Conservation (phyloP, 768 basidiomycete species). For the Tulasnella sp. region DNA sequence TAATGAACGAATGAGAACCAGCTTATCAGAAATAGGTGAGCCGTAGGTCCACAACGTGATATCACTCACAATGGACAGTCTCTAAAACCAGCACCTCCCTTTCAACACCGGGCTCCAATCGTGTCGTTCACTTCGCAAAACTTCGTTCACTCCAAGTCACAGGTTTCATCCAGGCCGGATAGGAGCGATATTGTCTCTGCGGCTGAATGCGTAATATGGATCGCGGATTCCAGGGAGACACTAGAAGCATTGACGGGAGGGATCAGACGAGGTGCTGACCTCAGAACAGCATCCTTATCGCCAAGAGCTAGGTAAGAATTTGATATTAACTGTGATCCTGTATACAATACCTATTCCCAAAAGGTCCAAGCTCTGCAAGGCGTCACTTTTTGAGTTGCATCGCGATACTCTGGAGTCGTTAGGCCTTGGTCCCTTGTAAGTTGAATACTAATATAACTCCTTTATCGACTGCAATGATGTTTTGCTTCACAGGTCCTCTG, state of each 20-base stretch:
- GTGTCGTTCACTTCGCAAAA: constrained; percentile 46
- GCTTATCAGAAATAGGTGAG: background rate
- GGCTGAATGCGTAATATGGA: constrained; percentile 68
- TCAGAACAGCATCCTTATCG: background rate
- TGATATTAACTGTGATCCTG: no score
- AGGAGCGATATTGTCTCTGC: constrained; percentile 34
- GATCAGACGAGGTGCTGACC: constrained; percentile 21
- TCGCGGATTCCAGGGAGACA: constrained; percentile 35
- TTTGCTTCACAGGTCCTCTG: background rate
- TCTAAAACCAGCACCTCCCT: constrained; percentile 27
- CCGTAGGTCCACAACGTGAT: no score
- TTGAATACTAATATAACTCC: no score
- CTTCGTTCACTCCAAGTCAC: constrained; percentile 46
- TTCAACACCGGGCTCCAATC: constrained; percentile 35
- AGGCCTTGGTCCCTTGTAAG: background rate
- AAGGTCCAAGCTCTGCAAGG: constrained; percentile 8
- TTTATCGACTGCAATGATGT: background rate
- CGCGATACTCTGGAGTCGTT: background rate
- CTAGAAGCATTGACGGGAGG: constrained; percentile 67
- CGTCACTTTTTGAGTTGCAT: constrained; percentile 2
- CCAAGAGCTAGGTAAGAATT: background rate
- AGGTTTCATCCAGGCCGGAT: constrained; percentile 19
- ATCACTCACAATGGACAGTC: constrained; percentile 3
- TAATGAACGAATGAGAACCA: constrained; percentile 36
- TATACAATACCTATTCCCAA: background rate